Conservation (phyloP, 441 rosid genomes). For the Eutrema salsugineum region DNA sequence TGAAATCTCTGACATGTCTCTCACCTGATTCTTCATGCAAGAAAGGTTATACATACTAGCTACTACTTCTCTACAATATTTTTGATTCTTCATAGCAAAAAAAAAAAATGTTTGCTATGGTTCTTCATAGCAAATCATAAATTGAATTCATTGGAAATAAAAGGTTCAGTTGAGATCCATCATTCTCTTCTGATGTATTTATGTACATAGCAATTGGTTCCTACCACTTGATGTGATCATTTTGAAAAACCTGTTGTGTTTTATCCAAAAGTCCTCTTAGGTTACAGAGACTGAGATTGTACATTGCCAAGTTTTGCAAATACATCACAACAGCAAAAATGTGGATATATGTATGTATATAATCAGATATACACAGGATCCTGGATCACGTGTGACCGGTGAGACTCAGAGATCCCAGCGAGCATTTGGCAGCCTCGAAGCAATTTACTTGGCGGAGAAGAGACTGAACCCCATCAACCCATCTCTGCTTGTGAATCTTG, state of each 20-base stretch:
- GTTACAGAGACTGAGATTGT: conserved; percentile 27
- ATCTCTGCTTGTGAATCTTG: conserved; percentile 79
- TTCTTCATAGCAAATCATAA: conserved; percentile 13
- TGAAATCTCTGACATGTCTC: neutral
- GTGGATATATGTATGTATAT: conserved; percentile 7
- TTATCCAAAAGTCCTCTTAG: conserved; percentile 20
- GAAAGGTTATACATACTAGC: conserved; percentile 13
- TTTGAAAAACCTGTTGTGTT: conserved; percentile 18
- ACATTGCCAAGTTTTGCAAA: conserved; percentile 26
- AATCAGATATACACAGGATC: conserved; percentile 13
- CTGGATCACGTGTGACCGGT: conserved; percentile 17
- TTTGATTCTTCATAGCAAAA: neutral
- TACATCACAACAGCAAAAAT: conserved; percentile 30
- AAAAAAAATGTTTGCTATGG: too few relatives aligned
- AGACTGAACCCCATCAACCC: conserved; percentile 75
- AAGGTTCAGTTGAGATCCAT: neutral
- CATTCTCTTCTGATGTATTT: conserved; percentile 12
- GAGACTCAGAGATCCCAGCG: conserved; percentile 53
- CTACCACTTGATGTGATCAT: conserved; percentile 10
- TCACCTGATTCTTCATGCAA: conserved; percentile 6
- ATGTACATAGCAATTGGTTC: conserved; percentile 20
- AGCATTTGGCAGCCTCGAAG: conserved; percentile 45
- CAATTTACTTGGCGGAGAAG: conserved; percentile 60
- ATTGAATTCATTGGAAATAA: conserved; percentile 10
- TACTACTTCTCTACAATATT: neutral